phyloP scores from a whole-genome alignment of 75 land plant species.

The Ceratopteris richardii region DNA sequence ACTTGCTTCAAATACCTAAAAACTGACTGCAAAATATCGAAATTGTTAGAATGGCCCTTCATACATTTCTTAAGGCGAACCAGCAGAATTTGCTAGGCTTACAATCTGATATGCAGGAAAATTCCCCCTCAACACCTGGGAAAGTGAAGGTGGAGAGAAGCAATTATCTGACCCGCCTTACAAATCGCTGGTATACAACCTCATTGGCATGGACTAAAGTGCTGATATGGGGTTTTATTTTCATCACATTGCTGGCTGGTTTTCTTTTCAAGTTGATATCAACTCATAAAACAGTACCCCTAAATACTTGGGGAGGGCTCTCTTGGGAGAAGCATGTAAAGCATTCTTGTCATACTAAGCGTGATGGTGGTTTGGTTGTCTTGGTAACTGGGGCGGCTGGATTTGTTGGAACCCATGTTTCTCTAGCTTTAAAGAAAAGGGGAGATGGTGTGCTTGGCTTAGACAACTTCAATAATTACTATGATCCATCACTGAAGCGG shows the following conservation, averaged over 20 bases:
- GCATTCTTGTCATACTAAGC: constrained; percentile 9
- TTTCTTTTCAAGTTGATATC: background rate
- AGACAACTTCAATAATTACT: constrained; percentile 77
- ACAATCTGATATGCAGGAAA: constrained; percentile 12
- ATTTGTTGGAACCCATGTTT: constrained; percentile 76
- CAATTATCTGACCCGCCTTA: constrained; percentile 19
- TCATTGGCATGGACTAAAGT: constrained; percentile 4
- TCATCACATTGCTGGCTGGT: constrained; percentile 10
- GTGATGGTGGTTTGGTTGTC: constrained; percentile 33
- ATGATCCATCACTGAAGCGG: constrained; percentile 56
- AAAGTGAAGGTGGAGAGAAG: constrained; percentile 42
- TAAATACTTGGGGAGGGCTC: constrained; percentile 10
- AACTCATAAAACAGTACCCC: background rate
- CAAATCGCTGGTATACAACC: constrained; percentile 52
- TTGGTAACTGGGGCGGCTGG: constrained; percentile 91
- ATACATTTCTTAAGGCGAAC: too few species aligned
- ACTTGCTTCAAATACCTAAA: too few species aligned
- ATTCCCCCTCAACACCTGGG: constrained; percentile 64
- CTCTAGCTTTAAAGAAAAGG: constrained; percentile 54
- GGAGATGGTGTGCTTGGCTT: constrained; percentile 87
- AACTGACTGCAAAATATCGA: too few species aligned
- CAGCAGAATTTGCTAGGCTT: too few species aligned
- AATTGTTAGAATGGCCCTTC: too few species aligned
- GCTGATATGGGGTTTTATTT: constrained; percentile 11
- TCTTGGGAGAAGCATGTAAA: constrained; percentile 20